Evolutionary conservation across 208 protist genomes (phyloP).

Genomic region (Tetramitus jugosus): DNA sequence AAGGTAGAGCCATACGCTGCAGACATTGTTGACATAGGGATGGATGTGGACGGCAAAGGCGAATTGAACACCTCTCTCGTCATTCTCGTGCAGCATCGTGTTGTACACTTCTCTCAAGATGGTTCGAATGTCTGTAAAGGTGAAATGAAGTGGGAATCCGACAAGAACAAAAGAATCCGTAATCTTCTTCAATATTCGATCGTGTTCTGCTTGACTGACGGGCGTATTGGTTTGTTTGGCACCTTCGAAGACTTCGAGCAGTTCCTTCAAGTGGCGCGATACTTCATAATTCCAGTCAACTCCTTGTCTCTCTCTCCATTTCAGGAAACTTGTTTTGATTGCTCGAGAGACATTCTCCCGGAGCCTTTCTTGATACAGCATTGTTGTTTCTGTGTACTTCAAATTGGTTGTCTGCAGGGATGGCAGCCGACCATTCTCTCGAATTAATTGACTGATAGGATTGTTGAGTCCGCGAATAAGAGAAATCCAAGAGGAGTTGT

Average conservation of each 20-base stretch:
- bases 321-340: not conserved
- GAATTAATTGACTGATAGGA: not conserved
- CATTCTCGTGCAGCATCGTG: constrained; percentile 28
- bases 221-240: not conserved
- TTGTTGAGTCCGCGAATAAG: constrained; percentile 16
- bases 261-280: not conserved
- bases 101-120: constrained; percentile 30
- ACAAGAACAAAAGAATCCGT: constrained; percentile 13
- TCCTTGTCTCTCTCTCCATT: not conserved
- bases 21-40: constrained; percentile 36
- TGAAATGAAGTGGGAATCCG: constrained; percentile 38
- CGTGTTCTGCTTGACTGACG: not conserved
- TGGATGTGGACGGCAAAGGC: constrained; percentile 33
- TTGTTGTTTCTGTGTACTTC: not conserved
- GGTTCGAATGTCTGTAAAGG: constrained; percentile 28
- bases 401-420: not conserved
- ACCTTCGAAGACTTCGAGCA: constrained; percentile 29
- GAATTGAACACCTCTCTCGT: constrained; percentile 29
- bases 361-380: not conserved
- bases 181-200: constrained; percentile 10
- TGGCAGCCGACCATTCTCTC: not conserved
- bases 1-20: constrained; percentile 37
- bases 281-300: not conserved
- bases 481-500: constrained; percentile 26
- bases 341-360: not conserved